phyloP scores from a whole-genome alignment of 441 rosid species.

The Kokia cookei region DNA sequence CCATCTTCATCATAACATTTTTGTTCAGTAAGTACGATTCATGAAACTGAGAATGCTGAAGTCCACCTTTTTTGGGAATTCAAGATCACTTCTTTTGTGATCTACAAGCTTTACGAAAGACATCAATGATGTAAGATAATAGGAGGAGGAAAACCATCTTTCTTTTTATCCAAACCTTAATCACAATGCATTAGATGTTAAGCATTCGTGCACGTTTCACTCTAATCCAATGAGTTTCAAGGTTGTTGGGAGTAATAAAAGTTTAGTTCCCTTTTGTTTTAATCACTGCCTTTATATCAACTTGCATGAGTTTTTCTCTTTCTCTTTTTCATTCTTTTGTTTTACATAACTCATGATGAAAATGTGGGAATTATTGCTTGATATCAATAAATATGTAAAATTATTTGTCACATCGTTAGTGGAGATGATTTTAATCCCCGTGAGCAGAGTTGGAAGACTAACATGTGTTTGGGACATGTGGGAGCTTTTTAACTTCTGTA shows the following conservation, averaged over 20 bases:
- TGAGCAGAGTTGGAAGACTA: too few species aligned
- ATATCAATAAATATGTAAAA: too few species aligned
- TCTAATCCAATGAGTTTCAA: background rate
- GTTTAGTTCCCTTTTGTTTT: background rate
- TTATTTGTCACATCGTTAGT: too few species aligned
- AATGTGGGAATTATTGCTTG: background rate
- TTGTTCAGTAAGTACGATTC: background rate
- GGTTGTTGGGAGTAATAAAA: background rate
- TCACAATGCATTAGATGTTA: conserved; percentile 16
- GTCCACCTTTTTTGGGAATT: background rate
- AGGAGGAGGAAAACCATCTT: background rate
- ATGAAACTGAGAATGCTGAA: background rate
- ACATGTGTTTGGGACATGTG: too few species aligned
- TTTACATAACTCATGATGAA: too few species aligned
- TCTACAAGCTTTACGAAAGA: background rate
- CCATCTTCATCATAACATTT: conserved; percentile 8
- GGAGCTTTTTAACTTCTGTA: too few species aligned
- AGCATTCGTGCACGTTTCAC: conserved; percentile 12
- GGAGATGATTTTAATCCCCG: too few species aligned
- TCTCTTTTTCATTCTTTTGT: background rate
- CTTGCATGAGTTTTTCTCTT: background rate
- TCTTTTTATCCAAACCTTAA: conserved; percentile 9
- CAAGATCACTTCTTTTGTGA: background rate
- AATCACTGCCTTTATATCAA: background rate
- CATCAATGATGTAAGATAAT: conserved; percentile 4